Evolutionary conservation across 169 alveolate species (phyloP).

Genomic region (Plasmodium ovale): DNA sequence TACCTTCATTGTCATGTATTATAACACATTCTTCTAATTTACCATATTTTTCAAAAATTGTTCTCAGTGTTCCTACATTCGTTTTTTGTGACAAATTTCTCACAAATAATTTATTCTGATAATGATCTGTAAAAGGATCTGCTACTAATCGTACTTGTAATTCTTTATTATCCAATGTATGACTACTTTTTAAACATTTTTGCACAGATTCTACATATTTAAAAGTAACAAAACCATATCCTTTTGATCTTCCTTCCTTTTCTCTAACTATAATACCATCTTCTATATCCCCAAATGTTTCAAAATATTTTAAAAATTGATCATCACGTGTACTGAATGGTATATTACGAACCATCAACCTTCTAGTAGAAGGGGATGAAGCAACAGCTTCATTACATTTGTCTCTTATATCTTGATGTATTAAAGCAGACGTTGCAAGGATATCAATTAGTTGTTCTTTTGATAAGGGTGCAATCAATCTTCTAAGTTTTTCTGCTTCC

Average conservation of each 20-base stretch:
- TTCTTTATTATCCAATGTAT: constrained; percentile 79
- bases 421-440: constrained; percentile 79
- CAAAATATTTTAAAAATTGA: constrained; percentile 78
- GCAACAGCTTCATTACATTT: constrained; percentile 82
- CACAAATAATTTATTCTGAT: constrained; percentile 82
- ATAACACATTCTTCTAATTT: constrained; percentile 84
- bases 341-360: constrained; percentile 84
- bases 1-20: constrained; percentile 81
- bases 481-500: constrained; percentile 56
- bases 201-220: constrained; percentile 83
- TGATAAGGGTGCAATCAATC: constrained; percentile 81
- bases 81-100: constrained; percentile 84
- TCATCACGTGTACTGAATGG: constrained; percentile 84
- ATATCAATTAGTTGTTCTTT: constrained; percentile 86
- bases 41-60: constrained; percentile 80
- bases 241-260: constrained; percentile 86
- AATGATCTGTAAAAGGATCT: constrained; percentile 78
- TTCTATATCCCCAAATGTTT: constrained; percentile 83
- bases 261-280: constrained; percentile 87
- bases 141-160: constrained; percentile 81
- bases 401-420: constrained; percentile 74
- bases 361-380: constrained; percentile 82
- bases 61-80: constrained; percentile 77
- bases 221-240: constrained; percentile 88
- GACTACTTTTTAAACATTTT: constrained; percentile 75